Conservation (phyloP, 1,139 yeast genomes). For the Entelexis sorbosivorans region DNA sequence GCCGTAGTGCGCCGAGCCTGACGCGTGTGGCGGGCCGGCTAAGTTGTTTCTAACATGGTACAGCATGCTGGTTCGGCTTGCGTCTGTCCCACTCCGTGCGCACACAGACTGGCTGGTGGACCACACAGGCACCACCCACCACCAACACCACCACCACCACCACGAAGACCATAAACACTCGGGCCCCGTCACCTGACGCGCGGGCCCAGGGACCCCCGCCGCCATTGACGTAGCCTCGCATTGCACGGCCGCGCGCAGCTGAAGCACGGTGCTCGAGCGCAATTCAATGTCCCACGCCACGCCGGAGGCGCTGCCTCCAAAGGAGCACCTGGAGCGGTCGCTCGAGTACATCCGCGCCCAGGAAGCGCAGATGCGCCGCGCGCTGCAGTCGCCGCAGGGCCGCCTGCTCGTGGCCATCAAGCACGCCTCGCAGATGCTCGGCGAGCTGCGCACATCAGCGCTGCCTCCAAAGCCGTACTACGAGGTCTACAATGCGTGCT, state of each 20-base stretch:
- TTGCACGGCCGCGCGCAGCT: not conserved
- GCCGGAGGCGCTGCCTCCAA: constrained; percentile 1
- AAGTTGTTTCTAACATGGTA: no score
- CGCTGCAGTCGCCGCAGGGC: constrained; percentile 49
- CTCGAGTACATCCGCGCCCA: constrained; percentile 55
- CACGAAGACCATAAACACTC: no score
- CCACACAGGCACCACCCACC: no score
- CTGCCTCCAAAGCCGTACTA: constrained; percentile 87
- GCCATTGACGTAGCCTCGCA: constrained; percentile 1
- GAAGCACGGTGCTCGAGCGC: not conserved
- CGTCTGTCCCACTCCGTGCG: no score
- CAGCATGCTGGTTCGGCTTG: no score
- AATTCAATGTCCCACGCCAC: not conserved
- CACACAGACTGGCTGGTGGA: no score
- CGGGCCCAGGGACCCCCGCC: not conserved
- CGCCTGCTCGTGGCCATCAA: constrained; percentile 80
- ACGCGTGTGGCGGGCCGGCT: no score
- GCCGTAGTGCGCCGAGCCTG: no score
- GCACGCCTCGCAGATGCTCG: constrained; percentile 72
- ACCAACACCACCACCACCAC: no score
- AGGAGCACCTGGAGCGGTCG: constrained; percentile 14
- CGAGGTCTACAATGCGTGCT: constrained; percentile 75
- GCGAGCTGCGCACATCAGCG: constrained; percentile 66
- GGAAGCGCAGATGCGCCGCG: constrained; percentile 62
- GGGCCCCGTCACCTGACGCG: not conserved